Conservation (phyloP, 306 rosid species). For the Hippophae rhamnoides region DNA sequence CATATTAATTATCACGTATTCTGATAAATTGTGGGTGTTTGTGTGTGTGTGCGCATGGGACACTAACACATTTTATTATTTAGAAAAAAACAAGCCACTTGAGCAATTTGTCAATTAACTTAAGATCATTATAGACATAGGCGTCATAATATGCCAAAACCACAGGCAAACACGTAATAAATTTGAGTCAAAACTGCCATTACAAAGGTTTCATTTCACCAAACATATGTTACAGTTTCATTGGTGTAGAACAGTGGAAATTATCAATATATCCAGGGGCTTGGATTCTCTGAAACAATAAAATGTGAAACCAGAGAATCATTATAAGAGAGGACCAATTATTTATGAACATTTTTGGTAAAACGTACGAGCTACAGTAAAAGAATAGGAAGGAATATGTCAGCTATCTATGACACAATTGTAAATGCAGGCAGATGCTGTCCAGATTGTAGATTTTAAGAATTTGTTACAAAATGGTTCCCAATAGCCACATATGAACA, state of each 20-base stretch:
- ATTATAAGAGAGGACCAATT: slow-evolving; percentile 15
- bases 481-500: slow-evolving; percentile 85
- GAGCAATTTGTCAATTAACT: too few species aligned
- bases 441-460: slow-evolving; percentile 14
- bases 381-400: slow-evolving; percentile 9
- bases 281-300: slow-evolving; percentile 55
- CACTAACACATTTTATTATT: too few species aligned
- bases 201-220: background rate
- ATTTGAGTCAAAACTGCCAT: background rate
- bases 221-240: background rate
- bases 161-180: too few species aligned
- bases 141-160: too few species aligned
- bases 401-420: slow-evolving; percentile 43
- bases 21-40: too few species aligned
- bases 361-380: slow-evolving; percentile 4
- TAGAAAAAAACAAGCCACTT: too few species aligned
- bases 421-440: slow-evolving; percentile 19
- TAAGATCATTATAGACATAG: too few species aligned
- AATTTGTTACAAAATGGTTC: slow-evolving; percentile 49
- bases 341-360: slow-evolving; percentile 1
- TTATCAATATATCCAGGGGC: slow-evolving; percentile 19
- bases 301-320: slow-evolving; percentile 67
- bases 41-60: too few species aligned
- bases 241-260: slow-evolving; percentile 10
- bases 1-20: too few species aligned